Conservation (phyloP, 2,329 filamentous ascomycete species). For the Rhynchosporium secalis region DNA sequence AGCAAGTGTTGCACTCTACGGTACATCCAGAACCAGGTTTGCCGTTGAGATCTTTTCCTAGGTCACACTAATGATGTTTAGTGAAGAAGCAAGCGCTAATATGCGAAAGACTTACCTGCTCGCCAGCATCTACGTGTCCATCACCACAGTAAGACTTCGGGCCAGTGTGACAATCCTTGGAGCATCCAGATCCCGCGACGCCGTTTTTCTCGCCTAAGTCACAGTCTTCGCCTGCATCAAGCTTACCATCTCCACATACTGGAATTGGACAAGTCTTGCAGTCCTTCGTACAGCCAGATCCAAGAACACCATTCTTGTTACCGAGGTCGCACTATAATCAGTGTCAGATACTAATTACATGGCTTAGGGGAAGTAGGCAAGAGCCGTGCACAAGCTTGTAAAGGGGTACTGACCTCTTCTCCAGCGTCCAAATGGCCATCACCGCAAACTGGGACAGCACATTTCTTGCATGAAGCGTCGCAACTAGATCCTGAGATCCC, state of each 20-base stretch:
- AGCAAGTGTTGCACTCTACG: background rate
- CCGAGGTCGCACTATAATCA: constrained; percentile 16
- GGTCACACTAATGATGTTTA: background rate
- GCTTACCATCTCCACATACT: constrained; percentile 11
- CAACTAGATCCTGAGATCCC: constrained; percentile 3
- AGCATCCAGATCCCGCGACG: constrained; percentile 2
- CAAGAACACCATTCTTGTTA: constrained; percentile 6
- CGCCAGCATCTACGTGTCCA: background rate
- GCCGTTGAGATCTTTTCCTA: background rate
- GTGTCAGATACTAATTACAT: background rate
- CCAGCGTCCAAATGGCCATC: constrained; percentile 11
- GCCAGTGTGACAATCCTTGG: background rate
- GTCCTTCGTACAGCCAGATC: constrained; percentile 15
- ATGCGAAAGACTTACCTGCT: background rate
- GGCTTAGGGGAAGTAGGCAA: too few relatives aligned
- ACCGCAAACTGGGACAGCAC: constrained; percentile 3
- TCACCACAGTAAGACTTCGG: background rate
- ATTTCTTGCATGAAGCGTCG: constrained; percentile 9
- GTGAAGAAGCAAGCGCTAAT: background rate
- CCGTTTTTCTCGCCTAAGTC: background rate
- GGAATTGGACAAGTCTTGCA: constrained; percentile 9
- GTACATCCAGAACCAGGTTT: constrained; percentile 5
- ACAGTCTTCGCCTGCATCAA: constrained; percentile 12
- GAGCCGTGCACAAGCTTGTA: background rate
- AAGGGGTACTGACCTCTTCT: constrained; percentile 2